phyloP scores from a whole-genome alignment of 805 yeast species.

The Teunomyces tritomae region DNA sequence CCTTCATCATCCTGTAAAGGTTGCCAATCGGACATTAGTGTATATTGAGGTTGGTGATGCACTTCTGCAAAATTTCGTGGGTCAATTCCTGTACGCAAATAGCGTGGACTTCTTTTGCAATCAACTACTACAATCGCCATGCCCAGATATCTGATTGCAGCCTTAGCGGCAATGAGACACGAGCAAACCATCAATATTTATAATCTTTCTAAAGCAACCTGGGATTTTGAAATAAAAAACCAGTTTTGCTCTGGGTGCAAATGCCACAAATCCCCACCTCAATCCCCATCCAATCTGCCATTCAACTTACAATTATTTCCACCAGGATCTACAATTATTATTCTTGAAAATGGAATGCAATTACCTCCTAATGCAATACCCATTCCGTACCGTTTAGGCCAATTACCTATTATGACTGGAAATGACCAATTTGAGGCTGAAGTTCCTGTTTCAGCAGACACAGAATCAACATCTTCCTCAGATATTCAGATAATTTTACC shows the following conservation, averaged over 20 bases:
- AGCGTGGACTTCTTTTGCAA: background rate
- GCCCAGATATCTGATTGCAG: background rate
- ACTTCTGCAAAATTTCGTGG: background rate
- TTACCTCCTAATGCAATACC: conserved; percentile 31
- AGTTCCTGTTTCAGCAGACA: background rate
- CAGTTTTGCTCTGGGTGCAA: background rate
- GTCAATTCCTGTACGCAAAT: conserved; percentile 1
- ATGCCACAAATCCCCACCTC: background rate
- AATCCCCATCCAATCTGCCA: background rate
- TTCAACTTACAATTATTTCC: conserved; percentile 6
- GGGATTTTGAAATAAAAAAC: background rate
- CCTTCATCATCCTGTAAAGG: conserved; percentile 64
- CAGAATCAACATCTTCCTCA: background rate
- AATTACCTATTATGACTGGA: background rate
- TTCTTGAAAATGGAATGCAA: conserved; percentile 23
- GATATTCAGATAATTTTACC: conserved; percentile 1
- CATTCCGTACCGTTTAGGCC: conserved; percentile 9
- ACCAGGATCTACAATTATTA: conserved; percentile 16
- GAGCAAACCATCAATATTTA: background rate
- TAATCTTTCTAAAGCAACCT: too few relatives aligned
- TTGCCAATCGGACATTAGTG: conserved; percentile 50
- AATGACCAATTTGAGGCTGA: background rate
- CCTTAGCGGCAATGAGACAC: background rate
- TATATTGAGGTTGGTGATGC: background rate
- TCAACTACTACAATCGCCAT: background rate